phyloP scores from a whole-genome alignment of 257 asterid genomes.

The Przewalskia tangutica region DNA sequence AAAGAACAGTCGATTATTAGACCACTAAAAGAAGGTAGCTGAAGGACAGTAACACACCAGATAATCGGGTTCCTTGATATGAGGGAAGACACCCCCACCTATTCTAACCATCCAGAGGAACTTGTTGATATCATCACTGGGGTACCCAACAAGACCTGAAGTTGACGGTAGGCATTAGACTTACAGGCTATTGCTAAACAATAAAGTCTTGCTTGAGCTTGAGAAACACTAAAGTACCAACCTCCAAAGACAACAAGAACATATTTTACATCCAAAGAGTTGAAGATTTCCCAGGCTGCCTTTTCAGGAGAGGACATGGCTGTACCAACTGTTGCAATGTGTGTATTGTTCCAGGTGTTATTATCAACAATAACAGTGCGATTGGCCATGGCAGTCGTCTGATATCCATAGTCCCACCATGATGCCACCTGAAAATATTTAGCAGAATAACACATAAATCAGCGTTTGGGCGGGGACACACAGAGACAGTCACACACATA shows the following conservation, averaged over 20 bases:
- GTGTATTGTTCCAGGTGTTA: constrained; percentile 98
- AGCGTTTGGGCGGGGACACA: not conserved
- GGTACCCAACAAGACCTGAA: constrained; percentile 96
- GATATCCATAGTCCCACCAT: constrained; percentile 99
- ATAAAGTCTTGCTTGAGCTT: not conserved
- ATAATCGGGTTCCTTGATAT: constrained; percentile 97
- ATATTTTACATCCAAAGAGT: constrained; percentile 94
- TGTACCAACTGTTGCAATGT: constrained; percentile 98
- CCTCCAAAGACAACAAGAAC: constrained; percentile 99
- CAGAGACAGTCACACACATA: not conserved
- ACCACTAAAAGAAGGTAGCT: not conserved
- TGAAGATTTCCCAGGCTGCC: constrained; percentile 95
- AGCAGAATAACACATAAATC: constrained; percentile 4
- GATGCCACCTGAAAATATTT: constrained; percentile 76
- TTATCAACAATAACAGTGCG: constrained; percentile 97
- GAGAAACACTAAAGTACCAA: constrained; percentile 25
- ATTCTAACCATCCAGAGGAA: constrained; percentile 99
- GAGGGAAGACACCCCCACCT: constrained; percentile 99
- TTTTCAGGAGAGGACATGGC: constrained; percentile 99
- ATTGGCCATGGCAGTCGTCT: constrained; percentile 99
- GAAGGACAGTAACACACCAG: constrained; percentile 42
- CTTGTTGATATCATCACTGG: constrained; percentile 98
- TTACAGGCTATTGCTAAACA: not conserved
- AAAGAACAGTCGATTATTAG: not conserved
- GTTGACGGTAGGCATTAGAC: constrained; percentile 17